Evolutionary conservation across 805 yeast species (phyloP).

Genomic region (Kodamaea kaohsiungensis): DNA sequence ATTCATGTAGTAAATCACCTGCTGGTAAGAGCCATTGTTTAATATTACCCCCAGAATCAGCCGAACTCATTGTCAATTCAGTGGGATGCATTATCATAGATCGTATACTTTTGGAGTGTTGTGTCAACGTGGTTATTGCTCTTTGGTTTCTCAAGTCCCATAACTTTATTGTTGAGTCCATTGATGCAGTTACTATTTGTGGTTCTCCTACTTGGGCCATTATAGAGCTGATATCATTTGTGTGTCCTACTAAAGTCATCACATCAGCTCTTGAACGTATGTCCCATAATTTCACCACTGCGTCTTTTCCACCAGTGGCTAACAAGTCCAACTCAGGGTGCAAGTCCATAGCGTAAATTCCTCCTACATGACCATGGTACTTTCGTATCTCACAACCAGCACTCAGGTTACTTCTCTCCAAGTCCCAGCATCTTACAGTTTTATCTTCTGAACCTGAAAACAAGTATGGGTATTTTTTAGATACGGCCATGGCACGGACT

Average conservation of each 20-base stretch:
- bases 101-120: conserved; percentile 81
- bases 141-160: conserved; percentile 89
- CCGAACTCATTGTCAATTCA: conserved; percentile 76
- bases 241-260: conserved; percentile 80
- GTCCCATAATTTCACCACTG: conserved; percentile 91
- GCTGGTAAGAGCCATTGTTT: conserved; percentile 83
- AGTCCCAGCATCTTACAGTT: conserved; percentile 92
- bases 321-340: conserved; percentile 87
- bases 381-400: conserved; percentile 62
- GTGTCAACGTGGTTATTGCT: conserved; percentile 71
- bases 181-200: conserved; percentile 78
- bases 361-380: conserved; percentile 92
- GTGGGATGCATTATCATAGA: conserved; percentile 67
- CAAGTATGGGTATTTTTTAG: conserved; percentile 79
- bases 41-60: conserved; percentile 70
- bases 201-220: conserved; percentile 74
- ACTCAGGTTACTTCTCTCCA: conserved; percentile 73
- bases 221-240: conserved; percentile 70
- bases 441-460: conserved; percentile 94
- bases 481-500: conserved; percentile 73
- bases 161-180: conserved; percentile 81
- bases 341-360: conserved; percentile 77
- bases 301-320: conserved; percentile 87
- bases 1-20: conserved; percentile 63
- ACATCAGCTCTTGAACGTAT: conserved; percentile 75